A percentile compares a stretch with the other conserved stretches of the same genome.
phyloP scores from a whole-genome alignment of 805 yeast species.

The Candida maltosa region DNA sequence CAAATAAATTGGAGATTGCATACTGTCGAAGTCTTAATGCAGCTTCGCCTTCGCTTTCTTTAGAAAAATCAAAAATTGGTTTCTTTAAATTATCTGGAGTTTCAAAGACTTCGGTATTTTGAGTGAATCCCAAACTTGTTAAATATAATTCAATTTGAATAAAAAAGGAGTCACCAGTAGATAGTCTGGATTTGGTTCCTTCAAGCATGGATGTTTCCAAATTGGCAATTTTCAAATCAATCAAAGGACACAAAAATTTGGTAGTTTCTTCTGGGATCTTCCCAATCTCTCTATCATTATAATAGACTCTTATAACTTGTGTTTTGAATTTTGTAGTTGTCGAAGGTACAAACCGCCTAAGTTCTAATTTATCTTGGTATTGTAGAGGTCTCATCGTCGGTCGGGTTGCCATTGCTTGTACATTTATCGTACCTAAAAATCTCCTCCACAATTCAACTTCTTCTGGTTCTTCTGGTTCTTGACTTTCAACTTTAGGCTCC shows the following conservation, averaged over 20 bases:
- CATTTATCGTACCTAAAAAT: conserved; percentile 58
- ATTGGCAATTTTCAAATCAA: conserved; percentile 50
- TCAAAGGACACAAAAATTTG: conserved; percentile 58
- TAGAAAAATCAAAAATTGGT: conserved; percentile 21
- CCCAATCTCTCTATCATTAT: conserved; percentile 62
- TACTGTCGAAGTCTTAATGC: conserved; percentile 49
- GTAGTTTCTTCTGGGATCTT: conserved; percentile 73
- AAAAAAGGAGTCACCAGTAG: conserved; percentile 74
- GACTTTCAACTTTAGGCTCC: too few species aligned
- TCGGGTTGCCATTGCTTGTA: conserved; percentile 71
- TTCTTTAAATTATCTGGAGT: conserved; percentile 9
- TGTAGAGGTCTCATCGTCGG: conserved; percentile 49
- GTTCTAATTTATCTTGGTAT: conserved; percentile 40
- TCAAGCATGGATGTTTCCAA: conserved; percentile 59
- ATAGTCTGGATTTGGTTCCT: conserved; percentile 50
- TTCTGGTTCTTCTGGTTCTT: too few species aligned
- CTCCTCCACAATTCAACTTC: too few species aligned
- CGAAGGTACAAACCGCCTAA: conserved; percentile 34
- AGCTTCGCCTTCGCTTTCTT: conserved; percentile 55
- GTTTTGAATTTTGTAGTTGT: conserved; percentile 19
- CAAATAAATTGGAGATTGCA: conserved; percentile 55
- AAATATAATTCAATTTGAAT: conserved; percentile 69
- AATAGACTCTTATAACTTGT: conserved; percentile 31
- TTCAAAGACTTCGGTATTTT: conserved; percentile 5
- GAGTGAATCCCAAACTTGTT: conserved; percentile 32